Conservation (phyloP, 768 basidiomycete species). For the Phylloporus sp. region DNA sequence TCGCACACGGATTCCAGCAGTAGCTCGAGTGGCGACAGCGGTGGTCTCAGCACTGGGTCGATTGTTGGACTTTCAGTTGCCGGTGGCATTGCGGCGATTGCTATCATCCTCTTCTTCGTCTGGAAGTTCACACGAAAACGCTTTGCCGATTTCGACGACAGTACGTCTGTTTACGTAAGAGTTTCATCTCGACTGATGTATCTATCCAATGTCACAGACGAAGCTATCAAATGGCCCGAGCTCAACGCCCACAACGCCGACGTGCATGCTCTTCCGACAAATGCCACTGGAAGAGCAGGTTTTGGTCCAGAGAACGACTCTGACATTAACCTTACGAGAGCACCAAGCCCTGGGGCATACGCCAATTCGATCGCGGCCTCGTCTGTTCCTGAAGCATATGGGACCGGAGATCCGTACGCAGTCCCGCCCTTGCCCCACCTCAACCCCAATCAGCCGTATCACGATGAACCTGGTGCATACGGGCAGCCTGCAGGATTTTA, state of each 20-base stretch:
- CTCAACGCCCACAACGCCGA: conserved; percentile 62
- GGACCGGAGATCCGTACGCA: conserved; percentile 64
- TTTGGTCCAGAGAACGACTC: conserved; percentile 59
- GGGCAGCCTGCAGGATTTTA: conserved; percentile 50
- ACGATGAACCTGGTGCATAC: conserved; percentile 57
- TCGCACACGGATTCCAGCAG: conserved; percentile 16
- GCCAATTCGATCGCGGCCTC: conserved; percentile 41
- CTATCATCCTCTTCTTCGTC: conserved; percentile 67
- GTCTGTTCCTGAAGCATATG: conserved; percentile 43
- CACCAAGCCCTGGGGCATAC: conserved; percentile 44
- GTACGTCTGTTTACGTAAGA: conserved; percentile 43
- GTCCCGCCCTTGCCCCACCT: conserved; percentile 79
- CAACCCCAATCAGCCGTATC: conserved; percentile 74
- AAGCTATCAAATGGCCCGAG: conserved; percentile 91
- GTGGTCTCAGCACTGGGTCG: conserved; percentile 61
- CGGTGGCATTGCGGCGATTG: conserved; percentile 72
- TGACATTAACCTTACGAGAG: conserved; percentile 53
- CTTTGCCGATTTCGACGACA: conserved; percentile 71
- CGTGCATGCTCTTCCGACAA: conserved; percentile 63
- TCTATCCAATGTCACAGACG: conserved; percentile 44
- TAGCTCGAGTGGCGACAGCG: conserved; percentile 5
- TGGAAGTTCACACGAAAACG: conserved; percentile 88
- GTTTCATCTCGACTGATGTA: conserved; percentile 6
- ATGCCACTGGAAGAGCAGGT: conserved; percentile 66
- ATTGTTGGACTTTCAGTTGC: conserved; percentile 80